Evolutionary conservation across 75 land plant species (phyloP).

Genomic region (Picea sitchensis): DNA sequence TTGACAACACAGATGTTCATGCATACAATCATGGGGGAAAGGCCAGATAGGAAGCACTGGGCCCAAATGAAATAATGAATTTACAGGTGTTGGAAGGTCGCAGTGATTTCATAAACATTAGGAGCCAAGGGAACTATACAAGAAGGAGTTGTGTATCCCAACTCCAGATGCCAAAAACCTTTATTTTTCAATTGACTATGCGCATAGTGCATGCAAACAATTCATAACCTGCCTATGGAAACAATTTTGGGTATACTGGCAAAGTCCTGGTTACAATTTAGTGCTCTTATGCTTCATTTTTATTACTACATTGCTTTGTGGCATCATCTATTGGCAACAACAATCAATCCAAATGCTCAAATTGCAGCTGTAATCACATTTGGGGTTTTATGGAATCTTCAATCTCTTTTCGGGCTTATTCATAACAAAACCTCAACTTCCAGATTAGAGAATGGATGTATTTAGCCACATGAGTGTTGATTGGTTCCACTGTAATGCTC

Average conservation of each 20-base stretch:
- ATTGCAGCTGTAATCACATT: no score
- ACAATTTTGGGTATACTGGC: conserved; percentile 25
- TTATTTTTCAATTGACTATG: conserved; percentile 20
- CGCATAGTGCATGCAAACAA: conserved; percentile 9
- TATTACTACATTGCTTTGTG: conserved; percentile 11
- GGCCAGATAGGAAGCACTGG: no score
- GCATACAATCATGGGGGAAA: no score
- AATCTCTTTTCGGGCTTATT: no score
- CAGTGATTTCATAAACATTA: no score
- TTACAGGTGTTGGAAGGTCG: no score
- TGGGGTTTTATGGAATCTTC: no score
- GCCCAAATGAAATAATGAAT: no score
- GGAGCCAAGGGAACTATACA: no score
- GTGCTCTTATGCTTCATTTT: conserved; percentile 22
- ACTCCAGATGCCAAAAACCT: conserved; percentile 23
- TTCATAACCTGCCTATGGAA: conserved; percentile 28
- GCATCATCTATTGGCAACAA: conserved; percentile 23
- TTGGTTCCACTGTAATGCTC: conserved; percentile 95
- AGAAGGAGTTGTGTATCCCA: conserved; percentile 15
- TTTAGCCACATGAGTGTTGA: conserved; percentile 92
- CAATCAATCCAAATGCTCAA: background rate
- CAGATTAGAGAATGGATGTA: conserved; percentile 50
- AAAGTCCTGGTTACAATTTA: conserved; percentile 24
- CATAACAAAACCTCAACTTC: no score
- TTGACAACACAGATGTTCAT: no score